A percentile compares a stretch with the other conserved stretches of the same genome.
phyloP scores from a whole-genome alignment of 148 eudicot genomes.

The Simmondsia chinensis region DNA sequence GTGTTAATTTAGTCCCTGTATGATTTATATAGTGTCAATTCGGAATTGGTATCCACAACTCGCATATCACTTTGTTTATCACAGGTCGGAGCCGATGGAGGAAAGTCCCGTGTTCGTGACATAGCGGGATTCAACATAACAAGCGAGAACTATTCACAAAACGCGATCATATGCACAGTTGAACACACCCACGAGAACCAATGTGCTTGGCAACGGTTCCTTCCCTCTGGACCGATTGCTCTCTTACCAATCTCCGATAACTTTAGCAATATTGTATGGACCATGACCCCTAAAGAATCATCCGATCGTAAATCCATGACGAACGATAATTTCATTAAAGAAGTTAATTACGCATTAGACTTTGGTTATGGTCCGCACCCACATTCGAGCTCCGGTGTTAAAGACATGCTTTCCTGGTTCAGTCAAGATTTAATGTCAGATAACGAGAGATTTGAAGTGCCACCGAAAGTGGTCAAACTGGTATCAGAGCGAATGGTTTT shows the following conservation, averaged over 20 bases:
- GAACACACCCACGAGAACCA: conserved; percentile 49
- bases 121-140: conserved; percentile 68
- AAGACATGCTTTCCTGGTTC: conserved; percentile 43
- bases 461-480: conserved; percentile 68
- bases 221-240: conserved; percentile 94
- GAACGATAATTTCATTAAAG: conserved; percentile 59
- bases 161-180: conserved; percentile 89
- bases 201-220: conserved; percentile 96
- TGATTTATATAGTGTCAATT: no score
- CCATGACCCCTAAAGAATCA: conserved; percentile 81
- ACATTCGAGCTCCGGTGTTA: conserved; percentile 36
- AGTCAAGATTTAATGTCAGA: conserved; percentile 34
- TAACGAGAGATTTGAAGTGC: conserved; percentile 74
- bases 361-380: conserved; percentile 87
- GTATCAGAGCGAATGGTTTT: conserved; percentile 83
- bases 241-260: conserved; percentile 87
- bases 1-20: no score
- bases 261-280: conserved; percentile 96
- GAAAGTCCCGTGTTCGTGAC: conserved; percentile 86
- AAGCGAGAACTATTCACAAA: conserved; percentile 82
- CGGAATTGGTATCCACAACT: not conserved
- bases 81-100: conserved; percentile 99
- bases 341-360: conserved; percentile 73
- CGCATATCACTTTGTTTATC: not conserved
- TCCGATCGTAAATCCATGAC: conserved; percentile 46